Evolutionary conservation across 371 early-diverging fungal species (phyloP), one percentile per base, ranked within the genome.

Genomic region (Haplosporangium sp.): DNA sequence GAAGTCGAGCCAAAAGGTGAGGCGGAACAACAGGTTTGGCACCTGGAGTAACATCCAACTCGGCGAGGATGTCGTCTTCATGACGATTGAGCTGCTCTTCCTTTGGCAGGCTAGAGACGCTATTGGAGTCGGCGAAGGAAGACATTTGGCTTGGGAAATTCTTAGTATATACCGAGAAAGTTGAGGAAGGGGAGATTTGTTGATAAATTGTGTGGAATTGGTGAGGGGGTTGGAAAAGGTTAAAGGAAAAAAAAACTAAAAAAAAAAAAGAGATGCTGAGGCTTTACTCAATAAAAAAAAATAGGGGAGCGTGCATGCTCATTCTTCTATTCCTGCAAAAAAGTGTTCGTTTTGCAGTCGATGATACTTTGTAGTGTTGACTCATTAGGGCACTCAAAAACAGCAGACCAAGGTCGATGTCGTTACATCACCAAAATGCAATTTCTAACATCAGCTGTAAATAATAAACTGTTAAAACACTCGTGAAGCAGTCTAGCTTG

Each of bases 21-120:
- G 74, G 69, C 20, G 81, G 81, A 35, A 79, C 71, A 42, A 71
- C 13, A 11, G 81, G 81, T 40, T 67, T 76, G 17, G 57, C 69
- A 15, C 77, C 77, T 9, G 72, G 37, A 8, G 61, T 61, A 34
- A 79, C 42, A 37, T 74, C 81, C n/a, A 79, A 65, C 6, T 74
- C 71, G 2, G 71, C 62, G 9, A 79, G 74, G 37, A 71, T 3
- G 27, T 64, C 60, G 17, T 79, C 74, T 1, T 74, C 65, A 40
- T 67, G 63, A 9, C 19, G 34, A 38, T 3, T 47, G 38, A 35
- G 59, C 44, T 72, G 81, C 53, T 71, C 69, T 6, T 64, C 59
- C 74, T 78, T 78, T 48, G 69, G 44, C 13, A 62, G 35, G 0
- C 15, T 20, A 10, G 66, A 13, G 20, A 35, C 2, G n/a, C 13